Percentiles rank a stretch among this genome's conserved stretches.
Conservation (phyloP, 139 green algal species). For the Micractinium conductrix region DNA sequence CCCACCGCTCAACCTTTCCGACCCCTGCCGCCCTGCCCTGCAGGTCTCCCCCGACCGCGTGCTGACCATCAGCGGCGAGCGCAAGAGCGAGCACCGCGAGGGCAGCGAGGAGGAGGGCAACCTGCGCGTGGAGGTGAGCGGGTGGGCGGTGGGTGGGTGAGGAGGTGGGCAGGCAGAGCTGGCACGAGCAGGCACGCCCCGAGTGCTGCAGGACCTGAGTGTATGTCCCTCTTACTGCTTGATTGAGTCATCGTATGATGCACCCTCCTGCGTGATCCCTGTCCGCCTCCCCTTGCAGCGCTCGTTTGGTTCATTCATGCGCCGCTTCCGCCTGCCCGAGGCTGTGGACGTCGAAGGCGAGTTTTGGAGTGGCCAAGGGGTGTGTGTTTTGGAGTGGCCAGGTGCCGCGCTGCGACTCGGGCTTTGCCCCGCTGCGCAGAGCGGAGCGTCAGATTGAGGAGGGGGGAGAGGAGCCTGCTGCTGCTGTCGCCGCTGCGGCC, state of each 20-base stretch:
- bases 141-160: too few species aligned
- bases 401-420: too few species aligned
- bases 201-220: too few species aligned
- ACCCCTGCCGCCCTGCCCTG: neutral
- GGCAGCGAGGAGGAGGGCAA: conserved; percentile 21
- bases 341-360: conserved; percentile 34
- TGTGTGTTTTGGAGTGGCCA: too few species aligned
- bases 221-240: neutral
- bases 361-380: neutral
- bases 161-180: too few species aligned
- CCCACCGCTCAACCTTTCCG: neutral
- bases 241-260: too few species aligned
- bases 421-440: too few species aligned
- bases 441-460: neutral
- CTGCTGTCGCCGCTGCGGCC: too few species aligned
- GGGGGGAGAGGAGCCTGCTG: too few species aligned
- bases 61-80: conserved; percentile 36
- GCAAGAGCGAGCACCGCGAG: conserved; percentile 21
- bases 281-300: too few species aligned
- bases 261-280: too few species aligned
- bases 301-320: conserved; percentile 23
- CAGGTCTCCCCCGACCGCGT: conserved; percentile 39
- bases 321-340: conserved; percentile 43
- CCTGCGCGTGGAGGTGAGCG: conserved; percentile 25
- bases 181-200: too few species aligned